These are phyloP conservation scores for Amniculicola lignicola DNA, from an alignment of 495 filamentous ascomycete species.

Conservation along the genomic window DNA sequence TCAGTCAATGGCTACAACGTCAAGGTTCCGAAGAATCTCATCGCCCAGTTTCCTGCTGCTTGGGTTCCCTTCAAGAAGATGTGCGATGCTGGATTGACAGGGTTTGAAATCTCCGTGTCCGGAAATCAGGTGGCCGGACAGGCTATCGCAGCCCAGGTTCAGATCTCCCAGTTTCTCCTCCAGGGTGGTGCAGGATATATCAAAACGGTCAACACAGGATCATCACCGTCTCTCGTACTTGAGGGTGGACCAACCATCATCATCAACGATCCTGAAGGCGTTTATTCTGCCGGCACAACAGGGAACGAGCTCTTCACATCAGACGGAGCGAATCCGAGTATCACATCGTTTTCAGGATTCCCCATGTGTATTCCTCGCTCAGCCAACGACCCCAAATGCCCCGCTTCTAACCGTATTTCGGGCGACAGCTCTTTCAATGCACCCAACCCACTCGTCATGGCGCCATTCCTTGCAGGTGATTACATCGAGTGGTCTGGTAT, in stretches of 20 bases:
- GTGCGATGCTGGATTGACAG: constrained; percentile 30
- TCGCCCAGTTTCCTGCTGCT: constrained; percentile 43
- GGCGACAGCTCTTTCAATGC: constrained; percentile 9
- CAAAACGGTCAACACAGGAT: constrained; percentile 37
- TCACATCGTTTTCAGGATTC: constrained; percentile 44
- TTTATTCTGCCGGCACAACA: constrained; percentile 39
- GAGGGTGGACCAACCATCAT: constrained; percentile 39
- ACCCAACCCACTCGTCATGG: constrained; percentile 42
- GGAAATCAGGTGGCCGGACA: constrained; percentile 43
- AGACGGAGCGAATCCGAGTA: constrained; percentile 43
- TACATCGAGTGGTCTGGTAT: constrained; percentile 43
- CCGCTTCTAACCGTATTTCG: constrained; percentile 39
- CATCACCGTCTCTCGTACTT: constrained; percentile 39
- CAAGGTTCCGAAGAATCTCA: constrained; percentile 44
- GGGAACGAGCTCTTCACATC: constrained; percentile 41
- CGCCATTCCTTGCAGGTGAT: constrained; percentile 42
- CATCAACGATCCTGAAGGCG: constrained; percentile 47
- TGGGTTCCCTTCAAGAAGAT: constrained; percentile 45
- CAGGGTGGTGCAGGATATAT: constrained; percentile 41
- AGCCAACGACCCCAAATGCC: constrained; percentile 38
- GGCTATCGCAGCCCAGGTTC: constrained; percentile 43
- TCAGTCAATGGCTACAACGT: constrained; percentile 43
- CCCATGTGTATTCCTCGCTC: constrained; percentile 47
- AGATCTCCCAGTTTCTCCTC: constrained; percentile 36
- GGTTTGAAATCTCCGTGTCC: constrained; percentile 39